Conservation (phyloP, 371 early-diverging fungal species). For the Rhizopus sp. region DNA sequence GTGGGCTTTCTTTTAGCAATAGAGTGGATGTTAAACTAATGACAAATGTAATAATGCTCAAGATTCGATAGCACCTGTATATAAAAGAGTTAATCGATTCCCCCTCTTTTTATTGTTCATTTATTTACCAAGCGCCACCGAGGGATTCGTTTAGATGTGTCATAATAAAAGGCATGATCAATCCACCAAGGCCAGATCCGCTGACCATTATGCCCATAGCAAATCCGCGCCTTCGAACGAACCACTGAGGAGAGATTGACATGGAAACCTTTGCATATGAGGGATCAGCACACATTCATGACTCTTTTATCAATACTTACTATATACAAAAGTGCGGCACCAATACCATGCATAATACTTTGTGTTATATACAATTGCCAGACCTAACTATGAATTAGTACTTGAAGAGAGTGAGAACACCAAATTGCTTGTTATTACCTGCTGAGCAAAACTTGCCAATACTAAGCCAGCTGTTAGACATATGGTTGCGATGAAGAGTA, state of each 20-base stretch:
- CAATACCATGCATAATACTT: constrained; percentile 42
- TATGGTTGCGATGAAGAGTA: constrained; percentile 25
- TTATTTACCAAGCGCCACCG: constrained; percentile 53
- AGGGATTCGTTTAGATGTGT: constrained; percentile 55
- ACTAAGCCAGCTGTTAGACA: constrained; percentile 28
- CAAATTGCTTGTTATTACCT: constrained; percentile 9
- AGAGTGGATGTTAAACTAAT: constrained; percentile 36
- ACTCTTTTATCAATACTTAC: constrained; percentile 6
- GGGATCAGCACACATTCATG: neutral
- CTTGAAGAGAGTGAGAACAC: neutral
- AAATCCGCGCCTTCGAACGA: constrained; percentile 65
- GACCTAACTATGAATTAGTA: constrained; percentile 11
- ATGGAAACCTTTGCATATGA: constrained; percentile 29
- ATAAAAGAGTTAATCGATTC: neutral
- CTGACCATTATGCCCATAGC: constrained; percentile 76
- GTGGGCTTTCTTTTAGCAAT: constrained; percentile 38
- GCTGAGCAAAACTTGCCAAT: constrained; percentile 30
- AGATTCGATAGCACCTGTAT: constrained; percentile 51
- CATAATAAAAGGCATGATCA: constrained; percentile 69
- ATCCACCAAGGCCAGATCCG: constrained; percentile 82
- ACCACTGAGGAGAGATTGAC: constrained; percentile 77
- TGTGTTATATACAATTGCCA: constrained; percentile 42
- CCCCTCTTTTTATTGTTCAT: neutral
- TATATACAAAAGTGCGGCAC: constrained; percentile 40
- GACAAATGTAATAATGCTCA: constrained; percentile 51